phyloP scores from a whole-genome alignment of 805 yeast genomes.

The Candida gorgasii region DNA sequence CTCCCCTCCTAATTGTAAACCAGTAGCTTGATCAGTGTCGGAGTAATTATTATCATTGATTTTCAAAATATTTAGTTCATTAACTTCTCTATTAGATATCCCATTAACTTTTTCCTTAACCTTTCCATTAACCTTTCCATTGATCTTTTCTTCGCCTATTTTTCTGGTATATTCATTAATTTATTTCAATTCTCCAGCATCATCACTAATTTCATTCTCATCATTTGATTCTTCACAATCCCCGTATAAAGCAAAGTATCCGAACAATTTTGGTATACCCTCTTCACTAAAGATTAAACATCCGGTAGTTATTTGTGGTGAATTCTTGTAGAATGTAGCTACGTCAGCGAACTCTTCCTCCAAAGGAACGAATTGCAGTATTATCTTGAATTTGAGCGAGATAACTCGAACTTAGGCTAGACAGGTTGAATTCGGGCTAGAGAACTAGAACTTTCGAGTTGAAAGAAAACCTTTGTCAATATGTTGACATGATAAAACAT shows the following conservation, averaged over 20 bases:
- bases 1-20: conserved; percentile 1
- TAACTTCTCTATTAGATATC: too few relatives aligned
- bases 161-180: background rate
- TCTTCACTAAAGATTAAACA: conserved; percentile 1
- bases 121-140: too few relatives aligned
- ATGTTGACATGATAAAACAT: too few relatives aligned
- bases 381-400: too few relatives aligned
- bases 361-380: background rate
- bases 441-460: too few relatives aligned
- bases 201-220: background rate
- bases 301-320: background rate
- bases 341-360: background rate
- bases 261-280: conserved; percentile 1
- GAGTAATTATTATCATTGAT: too few relatives aligned
- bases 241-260: background rate
- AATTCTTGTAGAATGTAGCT: background rate
- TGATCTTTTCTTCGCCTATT: background rate
- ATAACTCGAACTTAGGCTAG: too few relatives aligned
- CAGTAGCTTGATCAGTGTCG: background rate
- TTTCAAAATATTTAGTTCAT: too few relatives aligned
- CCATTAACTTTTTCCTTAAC: too few relatives aligned
- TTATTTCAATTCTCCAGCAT: background rate
- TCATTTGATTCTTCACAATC: background rate
- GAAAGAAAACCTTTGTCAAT: too few relatives aligned
- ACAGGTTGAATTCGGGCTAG: too few relatives aligned